Conservation (phyloP, 768 basidiomycete genomes). For the Artomyces pyxidatus region DNA sequence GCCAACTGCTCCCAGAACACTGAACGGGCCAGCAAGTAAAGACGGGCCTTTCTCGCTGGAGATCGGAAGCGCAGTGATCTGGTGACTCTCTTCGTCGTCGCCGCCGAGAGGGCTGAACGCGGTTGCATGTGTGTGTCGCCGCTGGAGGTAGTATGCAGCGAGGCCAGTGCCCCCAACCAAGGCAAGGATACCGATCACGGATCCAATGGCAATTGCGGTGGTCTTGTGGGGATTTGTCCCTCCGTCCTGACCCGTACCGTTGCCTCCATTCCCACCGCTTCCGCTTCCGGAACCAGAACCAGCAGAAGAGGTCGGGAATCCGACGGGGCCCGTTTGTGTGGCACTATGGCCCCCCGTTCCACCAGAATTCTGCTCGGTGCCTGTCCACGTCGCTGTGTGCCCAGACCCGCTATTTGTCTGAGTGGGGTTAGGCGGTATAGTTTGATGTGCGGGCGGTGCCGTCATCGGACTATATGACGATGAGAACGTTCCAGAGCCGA, state of each 20-base stretch:
- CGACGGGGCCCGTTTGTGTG: conserved; percentile 9
- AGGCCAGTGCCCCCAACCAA: conserved; percentile 36
- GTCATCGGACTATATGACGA: conserved; percentile 32
- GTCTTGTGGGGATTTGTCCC: conserved; percentile 7
- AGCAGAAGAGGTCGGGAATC: not conserved
- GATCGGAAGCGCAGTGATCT: conserved; percentile 20
- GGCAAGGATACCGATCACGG: conserved; percentile 52
- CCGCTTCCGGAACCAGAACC: conserved; percentile 8
- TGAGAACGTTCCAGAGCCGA: conserved; percentile 26
- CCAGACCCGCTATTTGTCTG: no score
- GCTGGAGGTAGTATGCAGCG: conserved; percentile 38
- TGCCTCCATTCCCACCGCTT: conserved; percentile 14
- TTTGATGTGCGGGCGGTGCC: conserved; percentile 20
- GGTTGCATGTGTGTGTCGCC: conserved; percentile 19
- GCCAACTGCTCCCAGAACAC: conserved; percentile 27
- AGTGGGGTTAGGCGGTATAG: conserved; percentile 17
- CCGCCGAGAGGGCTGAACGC: conserved; percentile 23
- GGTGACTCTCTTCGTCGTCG: conserved; percentile 22
- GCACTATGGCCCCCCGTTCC: conserved; percentile 4
- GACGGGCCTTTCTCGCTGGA: conserved; percentile 17
- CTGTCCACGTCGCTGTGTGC: conserved; percentile 11
- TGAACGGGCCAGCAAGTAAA: conserved; percentile 15
- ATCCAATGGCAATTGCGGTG: conserved; percentile 49
- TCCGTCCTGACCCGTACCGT: conserved; percentile 14
- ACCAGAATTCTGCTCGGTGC: not conserved